Evolutionary conservation across 768 basidiomycete species (phyloP), one percentile per base, ranked within the genome.

Genomic region (Auriscalpium vulgare): DNA sequence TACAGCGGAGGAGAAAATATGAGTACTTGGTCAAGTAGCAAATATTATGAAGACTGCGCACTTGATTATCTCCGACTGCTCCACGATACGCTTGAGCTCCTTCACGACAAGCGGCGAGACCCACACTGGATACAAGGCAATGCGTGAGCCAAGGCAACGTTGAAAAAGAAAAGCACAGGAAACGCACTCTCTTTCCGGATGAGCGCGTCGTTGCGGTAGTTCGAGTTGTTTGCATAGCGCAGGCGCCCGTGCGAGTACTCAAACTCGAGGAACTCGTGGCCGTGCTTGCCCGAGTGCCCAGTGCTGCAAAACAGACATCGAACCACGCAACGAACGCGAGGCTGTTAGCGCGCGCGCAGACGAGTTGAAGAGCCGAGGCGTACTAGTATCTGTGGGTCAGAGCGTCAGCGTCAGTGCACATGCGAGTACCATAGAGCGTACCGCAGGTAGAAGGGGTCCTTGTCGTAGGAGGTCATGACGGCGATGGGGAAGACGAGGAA

Each of bases 151-250:
- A 7, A n/a, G 10, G 11, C 21, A n/a, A 8, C 40, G 21, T 36
- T 37, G 29, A 21, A n/a, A 38, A 10, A 13, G 10, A 29, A 37
- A 19, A 13, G 14, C n/a, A 14, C 43, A 53, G 53, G 11, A 17
- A 9, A 80, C 92, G 65, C 63, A 97, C 95, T 97, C 74, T 99
- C 97, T 90, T 98, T 98, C 59, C 95, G 83, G 68, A 99, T 98
- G 50, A 99, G 75, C 70, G 87, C 89, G 74, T 99, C 97, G 65
- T 98, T 98, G 36, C 97, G 77, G 74, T 99, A 99, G 73, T 99
- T 99, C 10, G 95, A 97, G 78, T 98, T 98, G 78, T 98, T 95
- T 59, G 97, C 97, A 70, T 98, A 99, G 62, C 97, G 83, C 54
- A 98, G 80, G 62, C 95, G 87, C 40, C 95, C 95, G 75, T 95